Base-by-base conservation (phyloP, 2,329 filamentous ascomycete species). In the Aspergillus versicolor region DNA sequence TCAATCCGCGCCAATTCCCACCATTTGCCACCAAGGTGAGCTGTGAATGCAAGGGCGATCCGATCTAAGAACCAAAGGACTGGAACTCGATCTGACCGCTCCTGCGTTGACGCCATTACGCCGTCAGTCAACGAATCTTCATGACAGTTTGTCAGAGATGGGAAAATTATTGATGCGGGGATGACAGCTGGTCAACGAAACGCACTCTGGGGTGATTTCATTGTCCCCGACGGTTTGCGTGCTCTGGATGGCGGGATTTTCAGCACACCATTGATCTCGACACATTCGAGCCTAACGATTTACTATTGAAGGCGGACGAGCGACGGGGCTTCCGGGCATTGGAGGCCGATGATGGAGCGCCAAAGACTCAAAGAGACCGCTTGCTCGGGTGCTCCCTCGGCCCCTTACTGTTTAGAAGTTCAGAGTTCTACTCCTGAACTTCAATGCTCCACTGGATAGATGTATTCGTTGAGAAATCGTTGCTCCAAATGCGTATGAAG, bases 11-110 rank as follows among this genome's bases (percentile, higher is more conserved):
- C 24, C 15, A n/a, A 15, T 19, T 9, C 19, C 51, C 30, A 32
- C 34, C 11, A 42, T 45, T 42, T 13, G 22, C 38, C 5, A 24
- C 34, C 19, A 41, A 32, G 30, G 15, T 48, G n/a, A n/a, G 52
- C 11, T 43, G 24, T 17, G 21, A 34, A 12, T 41, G 38, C 32
- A 41, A 12, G 17, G 44, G n/a, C 40, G 41, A 46, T 56, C 47
- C 27, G 32, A 46, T 21, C 54, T 27, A 17, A 27, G 47, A 52
- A 47, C 54, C 47, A 45, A 13, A 56, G 42, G 24, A 41, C 44
- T 34, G 47, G 54, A 32, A 50, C 40, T 45, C 21, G 12, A 44
- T 37, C 19, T 40, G 22, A 49, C 42, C 13, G 42, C 34, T 15
- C 13, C 34, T 37, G 15, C 5, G 7, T 37, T 37, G 34, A 30